Evolutionary conservation across 2,329 filamentous ascomycete genomes (phyloP).

Genomic region (Cadophora sp.): DNA sequence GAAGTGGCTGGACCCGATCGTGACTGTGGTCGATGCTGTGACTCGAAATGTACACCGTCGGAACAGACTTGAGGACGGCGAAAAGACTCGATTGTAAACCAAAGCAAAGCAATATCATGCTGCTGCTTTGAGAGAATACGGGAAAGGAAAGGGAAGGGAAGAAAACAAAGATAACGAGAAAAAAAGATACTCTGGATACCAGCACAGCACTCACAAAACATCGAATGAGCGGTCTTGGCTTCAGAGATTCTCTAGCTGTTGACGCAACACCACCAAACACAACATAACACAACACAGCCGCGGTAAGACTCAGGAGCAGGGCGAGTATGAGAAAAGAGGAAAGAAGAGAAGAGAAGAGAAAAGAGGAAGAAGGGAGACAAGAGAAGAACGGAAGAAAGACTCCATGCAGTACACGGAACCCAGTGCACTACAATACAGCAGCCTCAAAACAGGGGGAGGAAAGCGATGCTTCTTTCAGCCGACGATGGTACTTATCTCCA

Average conservation of each 20-base stretch:
- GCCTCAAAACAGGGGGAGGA: too few species aligned
- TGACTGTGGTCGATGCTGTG: neutral
- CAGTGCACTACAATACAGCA: too few species aligned
- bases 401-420: too few species aligned
- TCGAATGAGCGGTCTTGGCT: neutral
- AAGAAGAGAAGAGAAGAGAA: neutral
- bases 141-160: neutral
- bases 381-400: too few species aligned
- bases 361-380: neutral
- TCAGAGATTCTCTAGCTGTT: neutral
- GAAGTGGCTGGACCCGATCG: neutral
- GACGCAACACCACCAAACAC: too few species aligned
- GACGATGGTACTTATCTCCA: too few species aligned
- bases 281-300: neutral
- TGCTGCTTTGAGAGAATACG: neutral
- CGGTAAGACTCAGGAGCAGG: neutral
- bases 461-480: too few species aligned
- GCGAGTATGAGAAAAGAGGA: neutral
- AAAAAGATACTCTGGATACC: neutral
- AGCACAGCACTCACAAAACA: neutral
- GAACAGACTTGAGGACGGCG: neutral
- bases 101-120: neutral
- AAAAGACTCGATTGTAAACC: neutral
- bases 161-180: too few species aligned
- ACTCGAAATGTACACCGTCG: slow-evolving; percentile 2